Percentiles rank a stretch among this genome's conserved stretches.
These are phyloP conservation scores for Plantago major DNA, from an alignment of 257 asterid species.

Conservation along the genomic window DNA sequence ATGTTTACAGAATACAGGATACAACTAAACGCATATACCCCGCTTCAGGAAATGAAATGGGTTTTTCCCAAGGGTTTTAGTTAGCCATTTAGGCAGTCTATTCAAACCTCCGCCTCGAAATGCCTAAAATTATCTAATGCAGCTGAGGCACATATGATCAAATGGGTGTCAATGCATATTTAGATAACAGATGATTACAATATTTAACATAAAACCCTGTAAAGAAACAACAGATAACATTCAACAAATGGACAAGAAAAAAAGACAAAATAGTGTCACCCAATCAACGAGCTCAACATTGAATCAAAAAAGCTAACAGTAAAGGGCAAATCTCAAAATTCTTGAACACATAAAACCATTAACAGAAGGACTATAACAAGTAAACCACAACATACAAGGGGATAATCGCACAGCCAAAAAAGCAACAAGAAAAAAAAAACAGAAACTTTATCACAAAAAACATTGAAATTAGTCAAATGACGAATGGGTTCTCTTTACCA, in stretches of 20 bases:
- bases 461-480: neutral
- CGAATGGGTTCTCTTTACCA: neutral
- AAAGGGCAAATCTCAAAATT: neutral
- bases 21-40: no score
- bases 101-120: neutral
- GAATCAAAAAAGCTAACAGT: neutral
- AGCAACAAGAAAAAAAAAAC: neutral
- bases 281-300: slow-evolving; percentile 1
- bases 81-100: neutral
- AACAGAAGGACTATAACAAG: neutral
- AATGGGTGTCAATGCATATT: neutral
- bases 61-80: neutral
- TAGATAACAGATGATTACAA: neutral
- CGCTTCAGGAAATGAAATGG: no score
- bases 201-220: neutral
- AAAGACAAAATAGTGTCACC: neutral
- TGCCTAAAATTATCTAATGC: neutral
- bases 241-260: neutral
- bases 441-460: neutral
- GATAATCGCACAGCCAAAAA: neutral
- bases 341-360: slow-evolving; percentile 1
- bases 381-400: neutral
- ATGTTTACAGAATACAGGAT: no score
- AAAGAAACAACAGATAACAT: neutral
- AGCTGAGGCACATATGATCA: neutral